A percentile compares a stretch with the other conserved stretches of the same genome.
phyloP scores from a whole-genome alignment of 2,329 filamentous ascomycete genomes.

The Paraphaeosphaeria minitans region DNA sequence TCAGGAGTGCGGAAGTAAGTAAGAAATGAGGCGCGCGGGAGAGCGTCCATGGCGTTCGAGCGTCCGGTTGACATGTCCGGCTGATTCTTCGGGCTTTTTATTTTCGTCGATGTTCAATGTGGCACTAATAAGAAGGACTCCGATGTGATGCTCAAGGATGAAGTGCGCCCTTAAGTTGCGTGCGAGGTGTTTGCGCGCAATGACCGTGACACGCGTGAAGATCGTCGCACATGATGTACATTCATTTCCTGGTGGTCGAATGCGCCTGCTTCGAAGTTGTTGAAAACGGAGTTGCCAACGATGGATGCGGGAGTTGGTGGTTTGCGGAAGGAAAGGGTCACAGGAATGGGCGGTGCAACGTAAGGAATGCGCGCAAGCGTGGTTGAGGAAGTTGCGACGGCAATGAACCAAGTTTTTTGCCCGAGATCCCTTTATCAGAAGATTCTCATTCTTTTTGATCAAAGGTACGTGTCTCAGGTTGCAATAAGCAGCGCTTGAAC shows the following conservation, averaged over 20 bases:
- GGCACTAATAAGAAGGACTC: not conserved
- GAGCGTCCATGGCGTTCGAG: conserved; percentile 13
- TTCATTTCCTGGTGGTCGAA: not conserved
- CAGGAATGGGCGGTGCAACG: not conserved
- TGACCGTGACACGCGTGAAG: not conserved
- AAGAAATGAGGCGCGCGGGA: conserved; percentile 21
- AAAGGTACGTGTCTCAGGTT: not conserved
- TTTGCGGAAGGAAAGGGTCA: conserved; percentile 13
- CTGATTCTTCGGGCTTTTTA: not conserved
- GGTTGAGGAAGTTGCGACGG: conserved; percentile 5
- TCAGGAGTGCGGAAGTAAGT: conserved; percentile 17
- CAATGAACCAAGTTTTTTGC: not conserved
- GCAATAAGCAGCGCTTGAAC: not conserved
- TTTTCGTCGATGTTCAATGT: not conserved
- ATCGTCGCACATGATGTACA: not conserved
- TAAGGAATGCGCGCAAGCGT: conserved; percentile 12
- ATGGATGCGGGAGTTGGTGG: conserved; percentile 14
- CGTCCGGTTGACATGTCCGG: conserved; percentile 9
- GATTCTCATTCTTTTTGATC: not conserved
- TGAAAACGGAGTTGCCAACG: conserved; percentile 14
- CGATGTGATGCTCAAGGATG: conserved; percentile 14
- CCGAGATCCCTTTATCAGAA: too few relatives aligned
- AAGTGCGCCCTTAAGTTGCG: conserved; percentile 4
- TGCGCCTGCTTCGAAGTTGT: conserved; percentile 4
- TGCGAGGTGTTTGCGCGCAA: conserved; percentile 6